Conservation (phyloP, 305 asterid species). For the Fraxinus platypoda region DNA sequence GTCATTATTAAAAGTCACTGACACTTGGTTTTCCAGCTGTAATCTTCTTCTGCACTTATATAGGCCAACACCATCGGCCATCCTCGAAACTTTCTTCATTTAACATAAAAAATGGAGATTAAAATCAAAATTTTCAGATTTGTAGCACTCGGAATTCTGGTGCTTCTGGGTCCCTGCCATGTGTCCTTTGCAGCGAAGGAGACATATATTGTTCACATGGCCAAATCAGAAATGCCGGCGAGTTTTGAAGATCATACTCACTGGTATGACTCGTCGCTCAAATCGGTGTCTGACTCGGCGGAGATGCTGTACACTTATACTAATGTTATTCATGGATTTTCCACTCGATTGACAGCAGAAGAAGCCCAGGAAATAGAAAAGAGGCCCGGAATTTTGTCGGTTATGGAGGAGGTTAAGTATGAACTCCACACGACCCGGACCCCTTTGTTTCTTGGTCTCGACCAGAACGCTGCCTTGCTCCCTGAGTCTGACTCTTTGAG, state of each 20-base stretch:
- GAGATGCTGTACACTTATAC: slow-evolving; percentile 66
- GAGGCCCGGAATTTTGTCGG: slow-evolving; percentile 63
- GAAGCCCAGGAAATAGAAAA: slow-evolving; percentile 50
- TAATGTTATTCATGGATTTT: slow-evolving; percentile 68
- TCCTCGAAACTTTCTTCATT: neutral
- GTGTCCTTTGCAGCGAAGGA: slow-evolving; percentile 24
- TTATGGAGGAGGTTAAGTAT: slow-evolving; percentile 56
- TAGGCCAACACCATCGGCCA: slow-evolving; percentile 21
- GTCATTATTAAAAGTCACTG: neutral
- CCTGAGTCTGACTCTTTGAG: slow-evolving; percentile 50
- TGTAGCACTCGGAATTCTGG: neutral
- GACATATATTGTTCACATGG: slow-evolving; percentile 86
- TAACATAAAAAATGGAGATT: slow-evolving; percentile 26
- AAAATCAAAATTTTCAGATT: neutral
- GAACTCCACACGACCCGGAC: slow-evolving; percentile 93
- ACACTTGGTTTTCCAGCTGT: slow-evolving; percentile 27
- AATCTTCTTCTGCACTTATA: slow-evolving; percentile 19
- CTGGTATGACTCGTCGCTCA: slow-evolving; percentile 80
- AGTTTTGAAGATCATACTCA: slow-evolving; percentile 48
- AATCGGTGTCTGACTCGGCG: slow-evolving; percentile 64
- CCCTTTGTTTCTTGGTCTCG: slow-evolving; percentile 74
- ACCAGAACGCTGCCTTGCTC: slow-evolving; percentile 53
- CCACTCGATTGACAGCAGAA: slow-evolving; percentile 51
- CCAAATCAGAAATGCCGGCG: slow-evolving; percentile 65
- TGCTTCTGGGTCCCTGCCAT: slow-evolving; percentile 29